Conservation (phyloP, 331 rosid genomes). For the Rhamnella rubrinervis region DNA sequence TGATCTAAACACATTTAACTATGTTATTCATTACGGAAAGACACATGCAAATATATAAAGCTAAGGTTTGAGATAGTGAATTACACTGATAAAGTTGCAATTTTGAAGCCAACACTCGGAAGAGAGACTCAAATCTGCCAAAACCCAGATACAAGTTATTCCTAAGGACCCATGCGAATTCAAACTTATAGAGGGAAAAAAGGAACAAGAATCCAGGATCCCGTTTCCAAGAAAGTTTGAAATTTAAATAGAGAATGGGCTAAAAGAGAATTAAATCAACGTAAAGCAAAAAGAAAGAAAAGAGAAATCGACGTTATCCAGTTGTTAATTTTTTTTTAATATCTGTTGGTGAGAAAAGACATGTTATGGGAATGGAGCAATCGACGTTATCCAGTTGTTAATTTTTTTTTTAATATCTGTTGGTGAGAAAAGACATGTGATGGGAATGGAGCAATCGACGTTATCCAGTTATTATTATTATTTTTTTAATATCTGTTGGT, state of each 20-base stretch:
- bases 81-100: constrained; percentile 17
- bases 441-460: constrained; percentile 31
- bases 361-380: constrained; percentile 31
- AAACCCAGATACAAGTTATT: constrained; percentile 29
- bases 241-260: constrained; percentile 10
- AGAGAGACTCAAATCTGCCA: constrained; percentile 16
- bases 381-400: constrained; percentile 38
- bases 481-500: constrained; percentile 4
- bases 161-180: constrained; percentile 10
- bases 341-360: constrained; percentile 19
- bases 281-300: neutral
- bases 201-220: constrained; percentile 3
- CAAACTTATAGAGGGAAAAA: constrained; percentile 23
- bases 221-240: constrained; percentile 28
- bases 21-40: constrained; percentile 1
- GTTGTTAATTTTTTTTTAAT: constrained; percentile 5
- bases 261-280: neutral
- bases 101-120: constrained; percentile 10
- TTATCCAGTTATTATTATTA: constrained; percentile 36
- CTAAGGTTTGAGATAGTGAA: constrained; percentile 5
- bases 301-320: constrained; percentile 38
- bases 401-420: constrained; percentile 1
- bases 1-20: constrained; percentile 19
- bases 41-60: constrained; percentile 4
- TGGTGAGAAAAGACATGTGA: constrained; percentile 15